Evolutionary conservation across 1,284 basidiomycete species (phyloP), one percentile per base, ranked within the genome.

Genomic region (Cutaneotrichosporon mucoides): DNA sequence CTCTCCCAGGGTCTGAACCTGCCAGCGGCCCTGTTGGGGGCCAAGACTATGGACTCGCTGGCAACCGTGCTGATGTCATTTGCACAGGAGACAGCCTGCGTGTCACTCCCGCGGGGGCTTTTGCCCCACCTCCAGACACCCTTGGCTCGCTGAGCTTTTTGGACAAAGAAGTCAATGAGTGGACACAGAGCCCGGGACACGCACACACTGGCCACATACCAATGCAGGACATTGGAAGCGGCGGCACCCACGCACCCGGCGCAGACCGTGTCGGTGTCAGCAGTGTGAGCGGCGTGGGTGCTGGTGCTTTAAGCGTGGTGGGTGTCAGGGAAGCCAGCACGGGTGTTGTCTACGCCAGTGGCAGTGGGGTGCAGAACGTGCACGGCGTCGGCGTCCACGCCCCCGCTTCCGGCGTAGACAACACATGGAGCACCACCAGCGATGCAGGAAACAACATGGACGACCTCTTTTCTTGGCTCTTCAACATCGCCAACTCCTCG

Each of bases 381-480:
- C 24, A 33, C 56, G 5, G 24, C 40, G 34, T 16, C 38, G 24
- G 13, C 5, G 12, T n/a, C 53, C 55, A 42, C 36, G 5, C 37
- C 46, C 11, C 38, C 9, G 15, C 33, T 15, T 36, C 43, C 53
- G 52, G 34, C 34, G 34, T 44, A 15, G 38, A 48, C 15, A 38
- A 44, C 45, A 33, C 33, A 11, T 53, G 45, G 44, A 42, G 38
- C 24, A 48, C 15, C 9, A 24, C 36, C n/a, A 9, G 16, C 16
- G 59, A 56, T 51, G 13, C 36, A 5, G 36, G 24, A 24, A 52
- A 57, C 52, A 49, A 45, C 12, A 55, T 55, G 37, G 64, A 65
- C 42, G 61, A 65, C 44, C 51, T 60, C 33, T 62, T 62, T 42
- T 53, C 46, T 35, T 65, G 64, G 64, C 56, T 65, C 34, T 65